Evolutionary conservation across 306 rosid species (phyloP), one percentile per base, ranked within the genome.

Genomic region (Begonia loranthoides): DNA sequence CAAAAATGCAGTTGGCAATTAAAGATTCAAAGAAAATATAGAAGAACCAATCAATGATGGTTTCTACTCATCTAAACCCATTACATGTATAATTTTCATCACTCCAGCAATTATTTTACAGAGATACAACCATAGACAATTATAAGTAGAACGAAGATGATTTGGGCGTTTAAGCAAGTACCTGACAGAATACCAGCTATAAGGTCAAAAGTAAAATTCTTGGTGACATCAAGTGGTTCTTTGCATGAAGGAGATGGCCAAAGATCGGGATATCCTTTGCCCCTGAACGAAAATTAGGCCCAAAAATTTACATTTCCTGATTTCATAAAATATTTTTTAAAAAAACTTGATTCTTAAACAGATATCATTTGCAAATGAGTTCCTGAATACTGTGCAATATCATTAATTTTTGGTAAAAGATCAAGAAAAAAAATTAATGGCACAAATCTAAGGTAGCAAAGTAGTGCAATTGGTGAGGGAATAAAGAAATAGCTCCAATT

Each of bases 181-280:
- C 99, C 95, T 76, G 95, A 22, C 63, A 90, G 70, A 76, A 90
- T 83, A 59, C 94, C 95, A 54, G 94, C 70, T 69, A 90, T 22
- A 54, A 90, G 76, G 57, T 90, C 93, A 56, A 86, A 90, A 53
- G 94, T 90, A 62, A 64, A 80, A 6, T 59, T 61, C 73, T 90
- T 86, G 28, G 99, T 61, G 73, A 90, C 92, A 63, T 90, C 99
- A 41, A 90, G 92, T 6, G 99, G 99, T 70, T 82, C 86, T 73
- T 53, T 80, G 56, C 99, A 90, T 21, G 83, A 59, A 60, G 88
- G 65, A 64, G 92, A 71, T 60, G 99, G 95, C 99, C 99, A 90
- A 49, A 90, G 92, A 66, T 80, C 80, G 1, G 99, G 95, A 83
- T 90, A 90, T 62, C 99, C 99, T 52, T 43, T 49, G 55, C 99